Base-by-base conservation (phyloP, 768 basidiomycete genomes). In the Hygrocybe coccinea region DNA sequence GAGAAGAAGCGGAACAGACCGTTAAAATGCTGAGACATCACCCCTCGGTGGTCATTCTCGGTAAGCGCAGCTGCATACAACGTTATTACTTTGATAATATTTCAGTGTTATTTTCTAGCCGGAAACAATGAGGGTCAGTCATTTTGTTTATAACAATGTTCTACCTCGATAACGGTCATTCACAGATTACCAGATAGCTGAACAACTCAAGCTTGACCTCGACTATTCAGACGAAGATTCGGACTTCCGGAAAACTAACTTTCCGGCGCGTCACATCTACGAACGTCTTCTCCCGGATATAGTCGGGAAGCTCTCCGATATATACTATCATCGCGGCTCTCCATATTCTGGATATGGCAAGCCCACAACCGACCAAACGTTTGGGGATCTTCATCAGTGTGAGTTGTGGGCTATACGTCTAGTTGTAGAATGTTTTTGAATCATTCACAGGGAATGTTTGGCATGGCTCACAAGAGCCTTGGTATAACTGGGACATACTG, bases 371-470 rank as follows among this genome's bases (percentile, higher is more conserved):
- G 92, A 97, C 68, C 75, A 74, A 64, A 86, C 82, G 0, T 77
- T 87, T 19, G 95, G 95, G 9, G 95, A 98, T 71, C 72, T 95
- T 24, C 94, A 97, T 65, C 93, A 97, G 69, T 95, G 92, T 89
- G 67, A 62, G 76, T 63, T 19, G 49, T 63, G 48, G 52, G 29
- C 29, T 29, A 29, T 7, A 35, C 15, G 43, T 56, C 11, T 44
- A 34, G 29, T 24, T 37, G 37, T 39, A 55, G 6, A 44, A 52
- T 41, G 21, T 47, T 22, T 43, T 37, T 55, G 24, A 60, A 19
- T 46, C 2, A 17, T 6, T 19, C 21, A 9, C 60, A 86, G 86
- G 87, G 89, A 92, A 93, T 68, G 91, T 95, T 14, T 95, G 93
- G 93, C 93, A 95, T 65, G 93, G 90, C 17, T 77, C 89, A 2